phyloP scores from a whole-genome alignment of 805 yeast species.

The Millerago galiae region DNA sequence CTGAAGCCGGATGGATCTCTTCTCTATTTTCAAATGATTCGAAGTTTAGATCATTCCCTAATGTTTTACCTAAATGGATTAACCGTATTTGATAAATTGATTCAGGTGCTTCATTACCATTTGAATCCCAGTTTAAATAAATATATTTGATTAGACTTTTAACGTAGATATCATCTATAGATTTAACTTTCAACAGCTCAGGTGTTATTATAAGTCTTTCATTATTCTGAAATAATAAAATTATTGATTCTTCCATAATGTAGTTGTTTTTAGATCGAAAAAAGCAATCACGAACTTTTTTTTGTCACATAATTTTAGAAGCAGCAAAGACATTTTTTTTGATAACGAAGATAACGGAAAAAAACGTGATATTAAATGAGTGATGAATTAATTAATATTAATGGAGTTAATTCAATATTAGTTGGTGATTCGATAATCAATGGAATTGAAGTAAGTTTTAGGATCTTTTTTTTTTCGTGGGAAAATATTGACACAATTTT shows the following conservation, averaged over 20 bases:
- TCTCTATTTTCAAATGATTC: conserved; percentile 1
- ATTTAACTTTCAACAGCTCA: too few relatives aligned
- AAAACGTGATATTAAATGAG: neutral
- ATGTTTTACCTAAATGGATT: conserved; percentile 26
- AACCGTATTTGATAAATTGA: conserved; percentile 17
- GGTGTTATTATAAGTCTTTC: too few relatives aligned
- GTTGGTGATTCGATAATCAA: neutral
- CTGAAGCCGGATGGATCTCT: neutral
- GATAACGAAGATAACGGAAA: too few relatives aligned
- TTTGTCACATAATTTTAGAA: too few relatives aligned
- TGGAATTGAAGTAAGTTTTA: neutral
- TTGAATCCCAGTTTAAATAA: conserved; percentile 2
- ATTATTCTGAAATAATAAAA: too few relatives aligned
- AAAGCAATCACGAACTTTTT: too few relatives aligned
- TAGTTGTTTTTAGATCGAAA: too few relatives aligned
- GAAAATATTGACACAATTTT: too few relatives aligned
- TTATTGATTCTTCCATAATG: too few relatives aligned
- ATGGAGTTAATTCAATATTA: neutral
- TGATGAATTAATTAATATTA: neutral
- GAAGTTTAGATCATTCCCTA: conserved; percentile 12
- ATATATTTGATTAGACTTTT: conserved; percentile 2
- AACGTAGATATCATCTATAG: neutral
- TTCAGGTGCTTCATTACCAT: neutral
- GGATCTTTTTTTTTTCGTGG: too few relatives aligned
- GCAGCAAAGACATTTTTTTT: too few relatives aligned